These are phyloP conservation scores for Suillus lakei DNA, from an alignment of 768 basidiomycete genomes.

Conservation along the genomic window DNA sequence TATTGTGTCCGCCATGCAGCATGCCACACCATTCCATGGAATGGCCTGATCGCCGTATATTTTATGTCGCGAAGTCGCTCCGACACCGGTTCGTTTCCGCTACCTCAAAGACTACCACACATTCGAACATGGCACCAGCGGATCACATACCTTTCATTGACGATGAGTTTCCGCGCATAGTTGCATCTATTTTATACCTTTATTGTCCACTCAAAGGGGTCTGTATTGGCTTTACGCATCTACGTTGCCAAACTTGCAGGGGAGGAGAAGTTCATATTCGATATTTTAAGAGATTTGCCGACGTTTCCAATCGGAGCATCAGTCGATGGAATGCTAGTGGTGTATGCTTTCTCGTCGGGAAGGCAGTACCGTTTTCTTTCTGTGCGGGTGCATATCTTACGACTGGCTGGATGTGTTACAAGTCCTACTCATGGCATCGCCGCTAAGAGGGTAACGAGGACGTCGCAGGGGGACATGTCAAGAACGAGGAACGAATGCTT, in stretches of 20 bases:
- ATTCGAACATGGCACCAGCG: neutral
- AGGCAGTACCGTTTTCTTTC: neutral
- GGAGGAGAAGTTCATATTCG: neutral
- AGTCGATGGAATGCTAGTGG: neutral
- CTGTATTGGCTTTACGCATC: neutral
- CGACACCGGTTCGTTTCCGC: neutral
- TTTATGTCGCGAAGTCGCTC: too few species aligned
- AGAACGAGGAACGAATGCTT: neutral
- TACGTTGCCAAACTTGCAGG: neutral
- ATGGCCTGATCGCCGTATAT: too few species aligned
- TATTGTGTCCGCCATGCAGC: too few species aligned
- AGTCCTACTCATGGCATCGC: neutral
- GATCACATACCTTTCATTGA: neutral
- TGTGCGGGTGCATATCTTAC: neutral
- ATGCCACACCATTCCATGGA: too few species aligned
- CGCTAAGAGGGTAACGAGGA: too few species aligned
- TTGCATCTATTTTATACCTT: neutral
- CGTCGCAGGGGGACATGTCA: neutral
- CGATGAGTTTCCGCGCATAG: neutral
- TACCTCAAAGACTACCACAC: neutral
- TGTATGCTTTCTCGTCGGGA: neutral
- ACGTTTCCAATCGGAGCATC: too few species aligned
- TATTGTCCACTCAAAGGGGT: neutral
- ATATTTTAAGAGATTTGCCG: neutral
- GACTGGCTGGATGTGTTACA: neutral